Base-by-base conservation (phyloP, 2,329 filamentous ascomycete species). In the Coleophoma cylindrospora region DNA sequence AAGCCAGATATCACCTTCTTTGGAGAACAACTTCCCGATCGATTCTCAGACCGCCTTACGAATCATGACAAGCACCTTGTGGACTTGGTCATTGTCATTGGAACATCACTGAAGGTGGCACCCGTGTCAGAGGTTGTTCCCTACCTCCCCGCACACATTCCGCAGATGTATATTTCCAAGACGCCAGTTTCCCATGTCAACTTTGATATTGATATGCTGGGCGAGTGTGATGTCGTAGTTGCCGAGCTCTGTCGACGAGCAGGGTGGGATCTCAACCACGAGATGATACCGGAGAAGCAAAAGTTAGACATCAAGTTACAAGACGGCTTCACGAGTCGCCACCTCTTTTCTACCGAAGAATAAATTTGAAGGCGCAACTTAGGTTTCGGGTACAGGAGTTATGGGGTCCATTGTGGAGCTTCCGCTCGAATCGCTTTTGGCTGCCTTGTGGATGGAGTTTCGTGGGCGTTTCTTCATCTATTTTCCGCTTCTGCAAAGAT, bases 1-100 rank as follows among this genome's bases (percentile, higher is more conserved):
- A 96, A 88, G 76, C 94, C 94, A 9, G 92, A 97, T 71, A 97
- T 99, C 64, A 97, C 90, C 43, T 97, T 99, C 74, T 97, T 97
- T 63, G 92, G 92, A 59, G 94, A 99, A 71, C 79, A 84, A 46
- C 83, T 99, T 1, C 91, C 92, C 0, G 83, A 89, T 59, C 80
- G 83, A 58, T 99, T 99, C 69, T 87, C 87, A 50, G 75, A 81
- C 45, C 86, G 91, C 8, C 79, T 97, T 13, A 83, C 88, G n/a
- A 78, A 89, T 53, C 80, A 89, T 59, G 94, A 99, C 68, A 83
- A 83, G 52, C 81, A 89, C 56, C 75, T 80, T 50, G 89, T 88
- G 1, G 94, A 99, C 66, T 78, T 99, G 14, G 88, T 97, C 58
- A 85, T 99, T 57, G 91, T 97, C 58, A 96, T 99, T 61, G 94